Evolutionary conservation across 768 basidiomycete species (phyloP).

Genomic region (Cyclocybe cylindracea): DNA sequence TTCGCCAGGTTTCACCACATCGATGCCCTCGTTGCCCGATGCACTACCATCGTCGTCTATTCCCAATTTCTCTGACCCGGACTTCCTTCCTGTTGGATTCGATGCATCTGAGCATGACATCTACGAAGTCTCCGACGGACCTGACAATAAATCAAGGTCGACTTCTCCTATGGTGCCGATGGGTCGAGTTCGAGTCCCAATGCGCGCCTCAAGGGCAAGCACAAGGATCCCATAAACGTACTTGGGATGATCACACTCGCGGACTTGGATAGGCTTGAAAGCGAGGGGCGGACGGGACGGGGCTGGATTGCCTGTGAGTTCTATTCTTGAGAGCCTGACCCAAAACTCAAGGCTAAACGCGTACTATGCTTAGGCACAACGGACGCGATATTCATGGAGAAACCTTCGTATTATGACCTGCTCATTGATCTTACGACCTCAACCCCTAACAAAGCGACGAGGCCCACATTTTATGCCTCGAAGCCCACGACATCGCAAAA

Average conservation of each 20-base stretch:
- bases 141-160: too few species aligned
- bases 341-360: too few species aligned
- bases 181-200: too few species aligned
- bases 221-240: conserved; percentile 59
- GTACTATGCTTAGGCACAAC: conserved; percentile 56
- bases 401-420: conserved; percentile 76
- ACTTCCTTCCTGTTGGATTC: conserved; percentile 4
- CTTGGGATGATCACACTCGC: conserved; percentile 81
- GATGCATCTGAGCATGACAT: conserved; percentile 11
- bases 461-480: conserved; percentile 68
- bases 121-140: conserved; percentile 1
- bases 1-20: background rate
- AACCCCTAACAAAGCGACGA: conserved; percentile 56
- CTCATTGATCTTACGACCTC: conserved; percentile 78
- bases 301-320: conserved; percentile 83
- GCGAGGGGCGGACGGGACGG: conserved; percentile 56
- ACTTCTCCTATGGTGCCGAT: too few species aligned
- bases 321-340: background rate
- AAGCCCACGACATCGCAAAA: conserved; percentile 41
- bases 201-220: conserved; percentile 14
- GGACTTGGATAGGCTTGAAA: conserved; percentile 63
- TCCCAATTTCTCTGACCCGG: background rate
- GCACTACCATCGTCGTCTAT: background rate
- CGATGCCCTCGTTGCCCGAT: background rate
- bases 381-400: conserved; percentile 83